phyloP scores from a whole-genome alignment of 352 stramenopile species.

The Pythium oligandrum region DNA sequence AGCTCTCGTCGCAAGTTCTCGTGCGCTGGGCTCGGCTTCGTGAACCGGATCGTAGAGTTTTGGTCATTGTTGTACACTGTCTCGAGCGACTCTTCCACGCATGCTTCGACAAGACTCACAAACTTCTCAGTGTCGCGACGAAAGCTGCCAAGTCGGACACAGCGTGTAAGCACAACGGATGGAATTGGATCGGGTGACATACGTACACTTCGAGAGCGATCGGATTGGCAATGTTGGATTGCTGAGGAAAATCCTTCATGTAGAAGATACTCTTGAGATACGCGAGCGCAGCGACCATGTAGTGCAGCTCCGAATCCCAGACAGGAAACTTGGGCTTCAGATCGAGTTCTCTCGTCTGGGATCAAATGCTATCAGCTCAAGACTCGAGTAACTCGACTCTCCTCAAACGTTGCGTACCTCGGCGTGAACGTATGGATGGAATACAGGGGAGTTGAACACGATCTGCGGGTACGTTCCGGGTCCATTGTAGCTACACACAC shows the following conservation, averaged over 20 bases:
- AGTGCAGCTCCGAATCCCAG: conserved; percentile 93
- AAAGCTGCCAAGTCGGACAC: conserved; percentile 32
- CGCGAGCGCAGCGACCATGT: conserved; percentile 94
- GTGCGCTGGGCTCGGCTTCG: conserved; percentile 76
- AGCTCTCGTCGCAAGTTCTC: conserved; percentile 76
- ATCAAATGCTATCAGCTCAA: too few species aligned
- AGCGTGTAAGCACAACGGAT: too few species aligned
- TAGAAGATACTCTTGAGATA: conserved; percentile 99
- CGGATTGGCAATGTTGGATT: conserved; percentile 66
- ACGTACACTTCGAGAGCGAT: conserved; percentile 84
- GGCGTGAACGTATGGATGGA: conserved; percentile 92
- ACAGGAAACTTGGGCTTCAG: conserved; percentile 88
- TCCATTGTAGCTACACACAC: conserved; percentile 88
- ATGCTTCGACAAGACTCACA: conserved; percentile 86
- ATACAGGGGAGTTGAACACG: conserved; percentile 90
- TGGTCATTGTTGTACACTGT: conserved; percentile 92
- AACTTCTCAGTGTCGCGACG: conserved; percentile 84
- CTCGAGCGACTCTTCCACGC: conserved; percentile 91
- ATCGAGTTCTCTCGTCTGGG: conserved; percentile 86
- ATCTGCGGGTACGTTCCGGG: conserved; percentile 90
- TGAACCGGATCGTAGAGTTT: conserved; percentile 85
- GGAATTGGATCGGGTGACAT: background rate
- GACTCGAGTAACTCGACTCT: too few species aligned
- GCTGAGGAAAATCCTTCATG: conserved; percentile 89
- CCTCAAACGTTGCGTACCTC: conserved; percentile 23